A percentile compares a stretch with the other conserved stretches of the same genome.
phyloP scores from a whole-genome alignment of 2,329 filamentous ascomycete species.

The Apiospora kogelbergensis region DNA sequence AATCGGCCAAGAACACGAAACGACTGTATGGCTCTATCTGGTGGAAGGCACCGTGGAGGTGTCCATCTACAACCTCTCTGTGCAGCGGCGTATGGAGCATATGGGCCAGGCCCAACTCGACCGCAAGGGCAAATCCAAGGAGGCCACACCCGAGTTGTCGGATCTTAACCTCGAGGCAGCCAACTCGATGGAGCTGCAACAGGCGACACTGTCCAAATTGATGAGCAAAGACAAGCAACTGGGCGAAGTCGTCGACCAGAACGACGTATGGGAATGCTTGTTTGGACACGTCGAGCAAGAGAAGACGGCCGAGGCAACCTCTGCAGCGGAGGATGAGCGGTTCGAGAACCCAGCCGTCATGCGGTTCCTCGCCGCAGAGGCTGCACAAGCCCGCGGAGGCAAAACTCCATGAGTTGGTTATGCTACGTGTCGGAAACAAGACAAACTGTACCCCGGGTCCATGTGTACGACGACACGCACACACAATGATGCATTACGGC shows the following conservation, averaged over 20 bases:
- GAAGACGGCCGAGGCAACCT: constrained; percentile 19
- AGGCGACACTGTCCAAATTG: constrained; percentile 67
- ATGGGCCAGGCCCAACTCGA: constrained; percentile 49
- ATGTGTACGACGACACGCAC: background rate
- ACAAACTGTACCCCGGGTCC: too few relatives aligned
- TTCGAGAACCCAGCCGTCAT: constrained; percentile 36
- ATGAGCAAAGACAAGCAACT: constrained; percentile 69
- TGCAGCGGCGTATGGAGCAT: constrained; percentile 75
- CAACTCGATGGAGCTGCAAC: constrained; percentile 80
- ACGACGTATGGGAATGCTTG: constrained; percentile 85
- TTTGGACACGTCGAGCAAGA: constrained; percentile 61
- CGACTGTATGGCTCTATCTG: constrained; percentile 94
- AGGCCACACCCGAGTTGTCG: constrained; percentile 46
- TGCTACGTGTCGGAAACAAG: background rate
- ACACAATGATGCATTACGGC: background rate
- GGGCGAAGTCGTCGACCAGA: constrained; percentile 76
- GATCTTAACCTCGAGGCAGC: constrained; percentile 73
- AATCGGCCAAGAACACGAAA: constrained; percentile 85
- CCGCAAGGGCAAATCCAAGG: constrained; percentile 37
- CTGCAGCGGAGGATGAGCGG: constrained; percentile 24
- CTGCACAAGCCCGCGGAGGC: constrained; percentile 38
- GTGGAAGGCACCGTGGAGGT: constrained; percentile 90
- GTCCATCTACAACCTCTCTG: constrained; percentile 85
- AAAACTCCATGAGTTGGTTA: background rate
- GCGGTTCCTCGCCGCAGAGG: constrained; percentile 46